These are phyloP conservation scores for Orychophragmus violaceus DNA, from an alignment of 345 rosid genomes.

Conservation along the genomic window DNA sequence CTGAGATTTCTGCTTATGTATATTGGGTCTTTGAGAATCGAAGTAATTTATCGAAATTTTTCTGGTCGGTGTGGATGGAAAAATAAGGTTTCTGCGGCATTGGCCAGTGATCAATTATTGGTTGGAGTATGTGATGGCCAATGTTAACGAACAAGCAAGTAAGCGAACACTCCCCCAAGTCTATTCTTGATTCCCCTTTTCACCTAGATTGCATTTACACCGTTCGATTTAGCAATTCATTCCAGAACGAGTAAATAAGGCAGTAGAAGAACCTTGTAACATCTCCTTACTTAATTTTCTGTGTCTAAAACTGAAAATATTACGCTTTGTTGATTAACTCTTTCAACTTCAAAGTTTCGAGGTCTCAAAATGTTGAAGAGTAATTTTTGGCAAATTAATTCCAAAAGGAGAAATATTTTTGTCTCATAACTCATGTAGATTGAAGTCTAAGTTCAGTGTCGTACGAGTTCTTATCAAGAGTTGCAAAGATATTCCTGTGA, in stretches of 20 bases:
- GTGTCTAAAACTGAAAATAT: too few relatives aligned
- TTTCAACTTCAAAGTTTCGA: too few relatives aligned
- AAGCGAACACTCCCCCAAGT: background rate
- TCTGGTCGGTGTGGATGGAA: background rate
- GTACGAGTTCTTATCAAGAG: background rate
- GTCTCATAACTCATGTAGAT: too few relatives aligned
- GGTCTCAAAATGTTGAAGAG: too few relatives aligned
- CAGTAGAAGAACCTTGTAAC: too few relatives aligned
- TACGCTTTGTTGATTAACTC: too few relatives aligned
- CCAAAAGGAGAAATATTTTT: too few relatives aligned
- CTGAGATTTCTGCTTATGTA: background rate
- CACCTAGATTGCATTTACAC: background rate
- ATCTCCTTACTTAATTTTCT: too few relatives aligned
- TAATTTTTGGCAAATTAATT: too few relatives aligned
- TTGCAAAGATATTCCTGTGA: background rate
- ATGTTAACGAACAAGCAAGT: constrained; percentile 74
- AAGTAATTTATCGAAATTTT: background rate
- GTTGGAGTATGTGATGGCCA: too few relatives aligned
- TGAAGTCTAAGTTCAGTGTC: background rate
- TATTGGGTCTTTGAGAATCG: background rate
- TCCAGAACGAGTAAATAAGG: too few relatives aligned
- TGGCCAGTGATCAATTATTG: constrained; percentile 61
- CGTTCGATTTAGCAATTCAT: background rate
- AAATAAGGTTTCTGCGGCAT: constrained; percentile 62
- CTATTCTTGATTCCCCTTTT: background rate